Base-by-base conservation (phyloP, 2,329 filamentous ascomycete genomes). In the Colletotrichum caudatum region DNA sequence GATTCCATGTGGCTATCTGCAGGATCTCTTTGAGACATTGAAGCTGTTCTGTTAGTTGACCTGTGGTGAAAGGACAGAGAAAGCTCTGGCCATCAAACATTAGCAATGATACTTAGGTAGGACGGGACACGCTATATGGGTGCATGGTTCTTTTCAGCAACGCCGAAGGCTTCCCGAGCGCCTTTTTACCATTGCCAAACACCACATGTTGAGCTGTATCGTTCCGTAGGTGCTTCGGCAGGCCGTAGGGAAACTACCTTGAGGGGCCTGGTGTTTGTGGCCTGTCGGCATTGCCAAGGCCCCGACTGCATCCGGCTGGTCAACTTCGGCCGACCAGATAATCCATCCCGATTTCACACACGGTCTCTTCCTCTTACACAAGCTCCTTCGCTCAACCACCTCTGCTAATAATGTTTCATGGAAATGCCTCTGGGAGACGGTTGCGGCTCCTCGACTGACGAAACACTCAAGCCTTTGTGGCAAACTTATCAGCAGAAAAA, bases 11-110 rank as follows among this genome's bases (percentile, higher is more conserved):
- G 62, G 58, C 44, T 39, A 68, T 29, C 56, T 71, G 68, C 68
- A 71, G 64, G 64, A 63, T 53, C 64, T 50, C 64, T 66, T 57
- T 70, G 39, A 62, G 57, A 67, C 64, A 67, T 62, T 2, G 46
- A 18, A 14, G 16, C 35, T 57, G 18, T 35, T 18, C 35, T 57
- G 18, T 35, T 18, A 16, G 54, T 57, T 39, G 29, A 51, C 35
- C 35, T 67, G 23, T 44, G 11, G 23, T 62, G 12, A 20, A 9
- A 62, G 29, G 20, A 44, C 37, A 8, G 7, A 35, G 14, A 44
- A 18, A 35, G 23, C 51, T 37, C 48, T 37, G 39, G 41, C 18
- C 50, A 37, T 62, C 41, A 51, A 57, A 56, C 46, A 26, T 44
- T 51, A 23, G 23, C 33, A 39, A n/a, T 29, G 54, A 20, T 23